A percentile compares a stretch with the other conserved stretches of the same genome.
phyloP scores from a whole-genome alignment of 2,329 filamentous ascomycete genomes.

The Magnaporthales sp. region DNA sequence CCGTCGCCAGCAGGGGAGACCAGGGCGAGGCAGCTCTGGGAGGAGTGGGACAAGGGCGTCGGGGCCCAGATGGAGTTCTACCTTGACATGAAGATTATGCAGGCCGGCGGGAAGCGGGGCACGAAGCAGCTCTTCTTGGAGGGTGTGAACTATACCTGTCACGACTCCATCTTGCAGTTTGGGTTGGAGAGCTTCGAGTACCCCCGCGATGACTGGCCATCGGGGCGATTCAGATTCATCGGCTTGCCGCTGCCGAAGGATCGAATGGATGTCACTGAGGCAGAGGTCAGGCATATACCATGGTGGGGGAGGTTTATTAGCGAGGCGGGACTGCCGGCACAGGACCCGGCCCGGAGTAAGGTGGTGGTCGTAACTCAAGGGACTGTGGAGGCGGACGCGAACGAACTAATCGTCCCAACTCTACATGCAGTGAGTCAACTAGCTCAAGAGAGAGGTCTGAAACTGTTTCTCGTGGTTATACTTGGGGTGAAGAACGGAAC shows the following conservation, averaged over 20 bases:
- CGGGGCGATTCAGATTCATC: conserved; percentile 20
- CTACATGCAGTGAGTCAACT: conserved; percentile 19
- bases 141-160: conserved; percentile 26
- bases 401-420: conserved; percentile 28
- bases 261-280: neutral
- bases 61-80: conserved; percentile 16
- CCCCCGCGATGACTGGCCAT: conserved; percentile 26
- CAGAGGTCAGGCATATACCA: conserved; percentile 3
- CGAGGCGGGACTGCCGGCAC: conserved; percentile 14
- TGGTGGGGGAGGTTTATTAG: conserved; percentile 26
- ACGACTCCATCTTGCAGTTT: conserved; percentile 25
- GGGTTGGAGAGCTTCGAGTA: conserved; percentile 28
- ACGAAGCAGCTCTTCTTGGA: conserved; percentile 16
- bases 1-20: conserved; percentile 15
- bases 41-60: conserved; percentile 16
- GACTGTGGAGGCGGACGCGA: conserved; percentile 27
- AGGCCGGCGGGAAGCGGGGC: conserved; percentile 17
- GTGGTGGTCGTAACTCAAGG: conserved; percentile 30
- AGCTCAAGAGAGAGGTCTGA: neutral
- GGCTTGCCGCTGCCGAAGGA: conserved; percentile 16
- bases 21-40: conserved; percentile 20
- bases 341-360: conserved; percentile 14
- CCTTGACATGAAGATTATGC: conserved; percentile 17
- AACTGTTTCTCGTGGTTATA: conserved; percentile 24
- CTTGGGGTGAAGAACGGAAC: conserved; percentile 23